These are phyloP conservation scores for Hanseniaspora valbyensis DNA, from an alignment of 805 yeast genomes.

Conservation along the genomic window DNA sequence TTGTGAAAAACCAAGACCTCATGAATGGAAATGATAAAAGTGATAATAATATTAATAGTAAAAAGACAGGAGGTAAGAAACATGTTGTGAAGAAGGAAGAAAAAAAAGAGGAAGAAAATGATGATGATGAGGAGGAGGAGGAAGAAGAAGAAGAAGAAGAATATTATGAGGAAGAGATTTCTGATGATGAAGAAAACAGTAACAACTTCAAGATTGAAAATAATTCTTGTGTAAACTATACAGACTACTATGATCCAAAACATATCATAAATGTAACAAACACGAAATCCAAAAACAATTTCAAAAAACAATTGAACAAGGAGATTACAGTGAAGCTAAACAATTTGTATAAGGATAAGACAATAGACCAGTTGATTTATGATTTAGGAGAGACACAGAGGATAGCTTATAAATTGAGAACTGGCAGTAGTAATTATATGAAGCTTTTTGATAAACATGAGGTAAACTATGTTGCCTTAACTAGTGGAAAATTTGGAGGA, in stretches of 20 bases:
- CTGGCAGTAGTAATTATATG: constrained; percentile 25
- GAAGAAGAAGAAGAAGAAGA: too few species aligned
- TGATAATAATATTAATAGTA: too few species aligned
- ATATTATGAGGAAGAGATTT: background rate
- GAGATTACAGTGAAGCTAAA: constrained; percentile 15
- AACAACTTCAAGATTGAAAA: background rate
- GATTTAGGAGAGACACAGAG: constrained; percentile 23
- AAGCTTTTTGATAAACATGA: constrained; percentile 29
- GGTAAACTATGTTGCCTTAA: constrained; percentile 26
- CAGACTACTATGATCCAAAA: constrained; percentile 1
- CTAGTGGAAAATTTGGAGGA: constrained; percentile 28
- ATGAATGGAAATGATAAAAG: too few species aligned
- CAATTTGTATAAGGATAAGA: constrained; percentile 15
- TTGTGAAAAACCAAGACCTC: too few species aligned
- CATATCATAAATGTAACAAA: constrained; percentile 4
- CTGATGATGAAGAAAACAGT: background rate
- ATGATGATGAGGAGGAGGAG: too few species aligned
- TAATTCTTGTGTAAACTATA: background rate
- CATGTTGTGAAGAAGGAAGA: too few species aligned
- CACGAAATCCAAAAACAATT: constrained; percentile 12
- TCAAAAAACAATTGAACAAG: constrained; percentile 17
- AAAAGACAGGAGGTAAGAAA: too few species aligned
- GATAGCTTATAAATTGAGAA: constrained; percentile 21
- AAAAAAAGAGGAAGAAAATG: too few species aligned
- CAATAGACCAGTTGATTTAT: constrained; percentile 19